Base-by-base conservation (phyloP, 1,284 basidiomycete genomes). In the Phlebopus sp. region DNA sequence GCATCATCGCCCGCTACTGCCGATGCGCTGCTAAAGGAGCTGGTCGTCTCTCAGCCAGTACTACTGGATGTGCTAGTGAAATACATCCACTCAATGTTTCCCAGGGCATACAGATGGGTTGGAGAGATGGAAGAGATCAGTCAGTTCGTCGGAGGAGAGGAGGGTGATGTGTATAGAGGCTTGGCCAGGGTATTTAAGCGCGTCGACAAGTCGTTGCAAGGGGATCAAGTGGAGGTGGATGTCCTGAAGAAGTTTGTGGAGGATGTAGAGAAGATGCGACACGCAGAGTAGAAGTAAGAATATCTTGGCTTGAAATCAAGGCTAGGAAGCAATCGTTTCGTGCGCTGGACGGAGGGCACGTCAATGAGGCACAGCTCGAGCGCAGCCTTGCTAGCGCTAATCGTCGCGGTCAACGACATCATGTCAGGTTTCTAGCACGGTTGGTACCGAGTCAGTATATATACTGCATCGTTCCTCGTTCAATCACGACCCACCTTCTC, bases 91-190 rank as follows among this genome's bases (percentile, higher is more conserved):
- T 39, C 59, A 10, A 80, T 80, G 79, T 59, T 81, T 25, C 77
- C 75, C 15, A 84, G 81, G 55, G 78, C 79, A 13, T 81, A 84
- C 55, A 71, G 80, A 43, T 84, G 75, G 74, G 72, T 76, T 5
- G 75, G 72, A 39, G 79, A 83, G 63, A 82, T 82, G 80, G 67
- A 76, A 37, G 82, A 83, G 59, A 80, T 84, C 39, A 71, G 73
- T 1, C 67, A 59, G 9, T 82, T 82, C 58, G 75, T 82, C 4
- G 74, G 75, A 9, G 71, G 66, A 3, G 68, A 64, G 1, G 74
- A 76, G 46, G 71, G 69, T 9, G 63, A 72, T 19, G 69, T 76
- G 8, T 76, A 81, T 56, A 60, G 67, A 41, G 80, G 79, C 6
- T 58, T 81, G 37, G 71, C 78, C 25, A 66, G 65, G 49, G 53